Evolutionary conservation across 1,284 basidiomycete species (phyloP).

Genomic region (Ustilago trichophora): DNA sequence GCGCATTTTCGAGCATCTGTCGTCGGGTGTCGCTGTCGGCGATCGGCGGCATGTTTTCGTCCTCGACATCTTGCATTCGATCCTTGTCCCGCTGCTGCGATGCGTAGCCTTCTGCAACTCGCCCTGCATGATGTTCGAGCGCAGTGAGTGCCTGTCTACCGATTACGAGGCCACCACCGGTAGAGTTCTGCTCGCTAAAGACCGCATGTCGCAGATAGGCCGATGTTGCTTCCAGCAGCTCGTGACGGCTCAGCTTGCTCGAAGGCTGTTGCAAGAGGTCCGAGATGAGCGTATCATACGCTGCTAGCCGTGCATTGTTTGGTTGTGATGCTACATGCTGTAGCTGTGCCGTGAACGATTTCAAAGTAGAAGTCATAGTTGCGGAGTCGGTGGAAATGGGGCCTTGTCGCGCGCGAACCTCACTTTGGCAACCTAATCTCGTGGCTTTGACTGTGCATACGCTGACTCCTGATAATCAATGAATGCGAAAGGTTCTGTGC

Average conservation of each 20-base stretch:
- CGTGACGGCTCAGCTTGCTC: constrained; percentile 14
- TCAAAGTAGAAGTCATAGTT: constrained; percentile 19
- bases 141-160: constrained; percentile 84
- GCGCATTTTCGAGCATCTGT: constrained; percentile 77
- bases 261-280: constrained; percentile 22
- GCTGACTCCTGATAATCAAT: too few relatives aligned
- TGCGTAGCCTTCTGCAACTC: constrained; percentile 72
- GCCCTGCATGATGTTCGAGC: constrained; percentile 70
- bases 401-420: too few relatives aligned
- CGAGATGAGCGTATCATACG: constrained; percentile 26
- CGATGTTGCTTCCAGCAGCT: constrained; percentile 29
- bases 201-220: constrained; percentile 78
- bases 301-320: constrained; percentile 19
- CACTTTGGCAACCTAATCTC: too few relatives aligned
- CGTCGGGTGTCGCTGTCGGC: constrained; percentile 38
- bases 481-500: too few relatives aligned
- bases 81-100: constrained; percentile 69
- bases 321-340: constrained; percentile 36
- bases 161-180: constrained; percentile 77
- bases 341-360: constrained; percentile 20
- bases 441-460: too few relatives aligned
- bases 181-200: constrained; percentile 73
- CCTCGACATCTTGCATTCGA: constrained; percentile 25
- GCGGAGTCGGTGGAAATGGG: not conserved
- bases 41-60: constrained; percentile 39